A percentile compares a stretch with the other conserved stretches of the same genome.
phyloP scores from a whole-genome alignment of 78 protist genomes.

The Isochrysis galbana region DNA sequence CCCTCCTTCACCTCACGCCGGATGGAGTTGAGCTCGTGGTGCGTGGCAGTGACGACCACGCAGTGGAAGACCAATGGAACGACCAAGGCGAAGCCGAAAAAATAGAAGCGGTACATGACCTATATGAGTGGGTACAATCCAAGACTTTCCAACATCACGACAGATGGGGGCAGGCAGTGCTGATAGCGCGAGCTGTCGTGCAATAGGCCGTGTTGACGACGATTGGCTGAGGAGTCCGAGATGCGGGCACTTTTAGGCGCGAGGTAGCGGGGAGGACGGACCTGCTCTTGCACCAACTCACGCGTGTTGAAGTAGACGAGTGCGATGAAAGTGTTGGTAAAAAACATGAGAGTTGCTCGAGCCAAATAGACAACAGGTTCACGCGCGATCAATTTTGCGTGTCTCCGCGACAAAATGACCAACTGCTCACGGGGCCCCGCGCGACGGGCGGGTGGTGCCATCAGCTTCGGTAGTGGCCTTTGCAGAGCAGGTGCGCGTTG shows the following conservation, averaged over 20 bases:
- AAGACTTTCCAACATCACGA: neutral
- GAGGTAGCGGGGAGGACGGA: too few species aligned
- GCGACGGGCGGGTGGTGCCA: too few species aligned
- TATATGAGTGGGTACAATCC: neutral
- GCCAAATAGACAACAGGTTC: neutral
- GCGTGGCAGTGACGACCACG: neutral
- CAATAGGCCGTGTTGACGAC: neutral
- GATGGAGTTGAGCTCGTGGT: neutral
- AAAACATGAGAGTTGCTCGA: neutral
- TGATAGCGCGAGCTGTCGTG: too few species aligned
- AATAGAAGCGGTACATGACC: neutral
- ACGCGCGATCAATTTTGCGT: neutral
- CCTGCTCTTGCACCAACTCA: neutral
- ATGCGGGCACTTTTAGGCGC: too few species aligned
- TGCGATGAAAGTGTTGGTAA: neutral
- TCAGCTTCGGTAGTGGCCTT: neutral
- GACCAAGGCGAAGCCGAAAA: neutral
- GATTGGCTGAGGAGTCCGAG: too few species aligned
- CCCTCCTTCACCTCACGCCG: constrained; percentile 33
- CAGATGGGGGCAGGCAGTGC: neutral
- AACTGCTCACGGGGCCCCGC: too few species aligned
- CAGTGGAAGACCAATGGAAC: neutral
- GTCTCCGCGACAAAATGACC: too few species aligned
- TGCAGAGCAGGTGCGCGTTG: neutral
- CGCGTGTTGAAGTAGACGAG: neutral